These are phyloP conservation scores for Claviceps quebecensis DNA, from an alignment of 2,329 filamentous ascomycete species.

Conservation along the genomic window DNA sequence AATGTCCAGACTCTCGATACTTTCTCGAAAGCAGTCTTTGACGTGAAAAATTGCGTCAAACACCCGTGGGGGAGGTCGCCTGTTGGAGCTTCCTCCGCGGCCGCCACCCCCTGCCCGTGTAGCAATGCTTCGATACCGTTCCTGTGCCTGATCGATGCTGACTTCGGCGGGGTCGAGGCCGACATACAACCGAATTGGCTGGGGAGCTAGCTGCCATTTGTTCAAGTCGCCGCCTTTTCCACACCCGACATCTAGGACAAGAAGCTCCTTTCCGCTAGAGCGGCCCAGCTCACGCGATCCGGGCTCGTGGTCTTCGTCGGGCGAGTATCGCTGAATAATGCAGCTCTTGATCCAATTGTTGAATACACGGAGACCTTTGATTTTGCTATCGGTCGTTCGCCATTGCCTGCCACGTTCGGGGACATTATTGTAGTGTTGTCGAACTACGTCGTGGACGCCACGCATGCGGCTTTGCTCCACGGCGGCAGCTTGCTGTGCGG, in stretches of 20 bases:
- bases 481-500: conserved; percentile 21
- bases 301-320: conserved; percentile 57
- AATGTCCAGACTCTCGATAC: conserved; percentile 67
- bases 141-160: conserved; percentile 78
- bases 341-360: conserved; percentile 99
- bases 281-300: conserved; percentile 40
- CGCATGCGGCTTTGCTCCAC: conserved; percentile 27
- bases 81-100: conserved; percentile 34
- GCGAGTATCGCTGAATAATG: conserved; percentile 91
- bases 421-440: conserved; percentile 90
- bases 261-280: conserved; percentile 44
- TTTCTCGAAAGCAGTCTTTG: conserved; percentile 85
- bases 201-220: conserved; percentile 93
- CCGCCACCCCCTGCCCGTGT: conserved; percentile 39
- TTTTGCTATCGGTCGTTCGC: conserved; percentile 85
- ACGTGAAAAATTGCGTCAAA: conserved; percentile 81
- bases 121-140: conserved; percentile 65
- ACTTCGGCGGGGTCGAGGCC: conserved; percentile 87
- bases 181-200: conserved; percentile 82
- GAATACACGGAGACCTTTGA: conserved; percentile 85
- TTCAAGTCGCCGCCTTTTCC: conserved; percentile 91
- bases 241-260: conserved; percentile 88
- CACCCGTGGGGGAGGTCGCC: conserved; percentile 38
- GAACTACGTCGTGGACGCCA: conserved; percentile 68
- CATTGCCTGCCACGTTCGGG: conserved; percentile 88